Conservation (phyloP, 768 basidiomycete species). For the Leccinum rimulosum region DNA sequence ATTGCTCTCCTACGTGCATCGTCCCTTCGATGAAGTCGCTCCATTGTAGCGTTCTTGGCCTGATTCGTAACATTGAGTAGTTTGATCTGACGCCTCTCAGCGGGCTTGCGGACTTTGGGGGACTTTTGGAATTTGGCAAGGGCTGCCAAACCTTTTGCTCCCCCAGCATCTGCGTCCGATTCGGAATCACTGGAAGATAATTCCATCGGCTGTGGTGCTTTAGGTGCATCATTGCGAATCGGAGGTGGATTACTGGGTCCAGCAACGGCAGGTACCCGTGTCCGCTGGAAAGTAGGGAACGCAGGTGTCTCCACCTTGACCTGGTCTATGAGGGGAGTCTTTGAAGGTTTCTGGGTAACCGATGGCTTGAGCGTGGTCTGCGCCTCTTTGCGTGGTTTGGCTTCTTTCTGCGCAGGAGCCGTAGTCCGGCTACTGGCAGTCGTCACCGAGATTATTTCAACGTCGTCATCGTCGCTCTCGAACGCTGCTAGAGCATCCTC, state of each 20-base stretch:
- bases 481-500: constrained; percentile 67
- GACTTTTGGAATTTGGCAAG: constrained; percentile 61
- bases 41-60: constrained; percentile 42
- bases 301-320: constrained; percentile 38
- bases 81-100: constrained; percentile 62
- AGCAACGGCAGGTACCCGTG: constrained; percentile 24
- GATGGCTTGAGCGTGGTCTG: constrained; percentile 20
- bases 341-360: constrained; percentile 14
- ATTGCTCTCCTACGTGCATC: constrained; percentile 58
- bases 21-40: constrained; percentile 54
- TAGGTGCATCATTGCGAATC: constrained; percentile 9
- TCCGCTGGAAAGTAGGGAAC: constrained; percentile 44
- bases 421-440: constrained; percentile 14
- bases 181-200: constrained; percentile 45
- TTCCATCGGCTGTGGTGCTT: constrained; percentile 9
- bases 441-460: constrained; percentile 50
- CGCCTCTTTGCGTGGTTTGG: constrained; percentile 21
- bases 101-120: constrained; percentile 54
- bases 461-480: constrained; percentile 58
- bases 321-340: constrained; percentile 19
- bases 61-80: constrained; percentile 52
- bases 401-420: constrained; percentile 8
- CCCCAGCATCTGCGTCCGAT: constrained; percentile 45
- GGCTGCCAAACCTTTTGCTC: constrained; percentile 45
- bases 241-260: constrained; percentile 34